A percentile compares a stretch with the other conserved stretches of the same genome.
These are phyloP conservation scores for Stagonosporopsis cucurbitacearum DNA, from an alignment of 2,329 filamentous ascomycete species.

Conservation along the genomic window DNA sequence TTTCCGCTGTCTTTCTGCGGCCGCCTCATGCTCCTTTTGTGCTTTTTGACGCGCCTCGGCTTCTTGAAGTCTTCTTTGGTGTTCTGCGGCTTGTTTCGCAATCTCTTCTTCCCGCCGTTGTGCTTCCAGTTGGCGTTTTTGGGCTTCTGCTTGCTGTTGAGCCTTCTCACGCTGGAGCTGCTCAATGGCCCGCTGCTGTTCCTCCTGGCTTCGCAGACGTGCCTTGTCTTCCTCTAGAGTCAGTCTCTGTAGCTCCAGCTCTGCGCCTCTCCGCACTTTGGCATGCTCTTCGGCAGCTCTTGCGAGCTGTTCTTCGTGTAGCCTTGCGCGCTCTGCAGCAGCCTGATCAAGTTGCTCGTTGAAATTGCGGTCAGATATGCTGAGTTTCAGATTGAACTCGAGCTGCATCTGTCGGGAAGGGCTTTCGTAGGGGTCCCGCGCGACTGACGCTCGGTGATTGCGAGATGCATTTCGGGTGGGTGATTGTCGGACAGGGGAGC, in stretches of 20 bases:
- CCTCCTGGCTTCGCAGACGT: slow-evolving; percentile 42
- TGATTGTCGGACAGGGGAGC: slow-evolving; percentile 43
- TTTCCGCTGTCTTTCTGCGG: slow-evolving; percentile 34
- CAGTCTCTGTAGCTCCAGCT: slow-evolving; percentile 60
- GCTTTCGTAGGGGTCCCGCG: slow-evolving; percentile 39
- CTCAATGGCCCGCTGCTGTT: slow-evolving; percentile 48
- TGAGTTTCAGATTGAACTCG: slow-evolving; percentile 53
- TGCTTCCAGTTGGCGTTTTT: slow-evolving; percentile 43
- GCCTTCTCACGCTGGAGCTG: slow-evolving; percentile 53
- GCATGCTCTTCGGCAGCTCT: slow-evolving; percentile 71
- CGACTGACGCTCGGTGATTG: slow-evolving; percentile 33
- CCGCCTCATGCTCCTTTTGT: slow-evolving; percentile 41
- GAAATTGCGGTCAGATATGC: slow-evolving; percentile 54
- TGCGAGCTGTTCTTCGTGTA: slow-evolving; percentile 70
- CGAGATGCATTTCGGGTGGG: slow-evolving; percentile 36
- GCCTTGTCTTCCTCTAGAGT: slow-evolving; percentile 51
- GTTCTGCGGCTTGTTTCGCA: slow-evolving; percentile 34
- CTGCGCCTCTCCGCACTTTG: slow-evolving; percentile 64
- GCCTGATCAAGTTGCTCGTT: slow-evolving; percentile 68
- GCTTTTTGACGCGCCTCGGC: slow-evolving; percentile 40
- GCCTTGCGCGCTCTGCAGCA: slow-evolving; percentile 66
- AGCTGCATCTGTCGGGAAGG: slow-evolving; percentile 45
- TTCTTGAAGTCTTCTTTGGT: slow-evolving; percentile 39
- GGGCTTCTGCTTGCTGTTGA: slow-evolving; percentile 48
- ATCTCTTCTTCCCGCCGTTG: slow-evolving; percentile 43